phyloP scores from a whole-genome alignment of 2,329 filamentous ascomycete species.

The Harringtonia aguacate region DNA sequence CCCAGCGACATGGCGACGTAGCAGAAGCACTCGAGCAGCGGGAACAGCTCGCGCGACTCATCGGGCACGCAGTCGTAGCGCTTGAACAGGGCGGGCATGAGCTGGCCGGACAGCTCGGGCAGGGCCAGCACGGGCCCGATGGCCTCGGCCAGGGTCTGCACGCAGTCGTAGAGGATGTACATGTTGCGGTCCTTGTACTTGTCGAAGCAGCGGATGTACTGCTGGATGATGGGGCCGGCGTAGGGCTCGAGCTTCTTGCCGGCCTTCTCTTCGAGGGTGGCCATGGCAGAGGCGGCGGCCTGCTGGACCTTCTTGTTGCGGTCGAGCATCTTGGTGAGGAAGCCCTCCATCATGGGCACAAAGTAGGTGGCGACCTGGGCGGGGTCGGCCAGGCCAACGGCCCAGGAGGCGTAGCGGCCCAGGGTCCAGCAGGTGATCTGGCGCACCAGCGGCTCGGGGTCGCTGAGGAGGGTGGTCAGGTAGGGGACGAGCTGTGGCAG shows the following conservation, averaged over 20 bases:
- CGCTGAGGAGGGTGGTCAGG: conserved; percentile 73
- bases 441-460: conserved; percentile 79
- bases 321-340: conserved; percentile 89
- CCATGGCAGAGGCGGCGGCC: conserved; percentile 90
- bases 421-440: conserved; percentile 98
- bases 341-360: conserved; percentile 93
- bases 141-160: conserved; percentile 90
- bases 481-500: conserved; percentile 85
- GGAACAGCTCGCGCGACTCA: conserved; percentile 86
- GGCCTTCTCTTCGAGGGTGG: conserved; percentile 89
- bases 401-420: conserved; percentile 88
- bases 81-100: conserved; percentile 88
- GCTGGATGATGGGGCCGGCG: conserved; percentile 78
- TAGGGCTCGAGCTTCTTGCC: conserved; percentile 73
- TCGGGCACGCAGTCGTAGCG: conserved; percentile 82
- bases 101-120: conserved; percentile 66
- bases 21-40: conserved; percentile 88
- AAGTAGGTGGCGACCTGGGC: conserved; percentile 68
- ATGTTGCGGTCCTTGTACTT: conserved; percentile 99
- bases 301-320: conserved; percentile 97
- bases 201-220: conserved; percentile 84
- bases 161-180: conserved; percentile 97
- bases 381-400: conserved; percentile 59
- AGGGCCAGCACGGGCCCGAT: conserved; percentile 74
- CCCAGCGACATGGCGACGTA: conserved; percentile 86